Percentiles rank a stretch among this genome's conserved stretches.
phyloP scores from a whole-genome alignment of 768 basidiomycete genomes.

The Porpolomopsis calyptriformis region DNA sequence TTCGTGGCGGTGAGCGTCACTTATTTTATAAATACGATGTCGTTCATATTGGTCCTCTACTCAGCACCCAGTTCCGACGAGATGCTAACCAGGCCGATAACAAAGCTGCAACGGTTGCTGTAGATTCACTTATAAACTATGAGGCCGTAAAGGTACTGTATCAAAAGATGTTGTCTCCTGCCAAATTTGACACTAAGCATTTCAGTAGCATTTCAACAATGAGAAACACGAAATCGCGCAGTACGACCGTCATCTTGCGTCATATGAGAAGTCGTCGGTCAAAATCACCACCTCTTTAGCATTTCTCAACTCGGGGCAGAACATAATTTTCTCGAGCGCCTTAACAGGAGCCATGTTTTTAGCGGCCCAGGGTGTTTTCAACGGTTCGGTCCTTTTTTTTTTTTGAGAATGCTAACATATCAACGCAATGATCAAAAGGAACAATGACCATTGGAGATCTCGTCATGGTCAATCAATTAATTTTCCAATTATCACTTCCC shows the following conservation, averaged over 20 bases:
- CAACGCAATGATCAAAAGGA: constrained; percentile 35
- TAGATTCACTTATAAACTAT: constrained; percentile 95
- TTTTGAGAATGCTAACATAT: neutral
- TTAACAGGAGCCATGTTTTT: constrained; percentile 93
- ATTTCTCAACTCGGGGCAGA: constrained; percentile 91
- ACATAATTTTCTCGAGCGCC: constrained; percentile 90
- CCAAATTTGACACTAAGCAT: constrained; percentile 6
- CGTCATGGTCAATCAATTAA: constrained; percentile 98
- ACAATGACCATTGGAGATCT: constrained; percentile 98
- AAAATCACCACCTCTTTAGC: constrained; percentile 94
- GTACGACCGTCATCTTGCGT: constrained; percentile 80
- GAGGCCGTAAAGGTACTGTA: constrained; percentile 87
- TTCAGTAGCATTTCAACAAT: constrained; percentile 86
- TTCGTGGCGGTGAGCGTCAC: constrained; percentile 67
- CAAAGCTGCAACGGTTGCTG: constrained; percentile 84
- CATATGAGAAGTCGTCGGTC: constrained; percentile 85
- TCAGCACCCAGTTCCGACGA: constrained; percentile 83
- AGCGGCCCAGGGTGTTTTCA: constrained; percentile 87
- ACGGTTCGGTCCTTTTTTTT: constrained; percentile 44
- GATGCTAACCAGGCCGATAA: constrained; percentile 96
- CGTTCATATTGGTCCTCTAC: neutral
- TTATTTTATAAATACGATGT: neutral
- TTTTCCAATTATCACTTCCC: constrained; percentile 93
- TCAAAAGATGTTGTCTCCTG: neutral
- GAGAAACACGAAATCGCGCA: constrained; percentile 83